These are phyloP conservation scores for Echium plantagineum DNA, from an alignment of 257 asterid genomes.

Conservation along the genomic window DNA sequence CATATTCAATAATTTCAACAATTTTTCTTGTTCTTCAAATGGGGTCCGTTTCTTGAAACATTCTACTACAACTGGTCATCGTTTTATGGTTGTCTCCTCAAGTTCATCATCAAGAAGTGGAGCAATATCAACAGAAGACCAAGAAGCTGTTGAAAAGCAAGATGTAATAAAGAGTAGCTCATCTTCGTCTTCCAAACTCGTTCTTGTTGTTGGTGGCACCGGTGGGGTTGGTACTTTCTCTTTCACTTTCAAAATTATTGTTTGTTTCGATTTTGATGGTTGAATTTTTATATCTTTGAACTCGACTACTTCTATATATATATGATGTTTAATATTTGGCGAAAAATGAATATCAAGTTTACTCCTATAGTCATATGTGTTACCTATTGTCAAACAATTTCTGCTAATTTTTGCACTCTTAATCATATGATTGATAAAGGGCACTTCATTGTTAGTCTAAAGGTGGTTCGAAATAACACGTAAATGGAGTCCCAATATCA, in stretches of 20 bases:
- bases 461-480: too few species aligned
- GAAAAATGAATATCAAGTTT: too few species aligned
- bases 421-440: too few species aligned
- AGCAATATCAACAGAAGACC: neutral
- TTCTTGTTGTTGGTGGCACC: slow-evolving; percentile 88
- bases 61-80: neutral
- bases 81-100: neutral
- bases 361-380: too few species aligned
- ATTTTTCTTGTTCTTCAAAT: neutral
- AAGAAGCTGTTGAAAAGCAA: neutral
- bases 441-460: too few species aligned
- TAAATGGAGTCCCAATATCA: too few species aligned
- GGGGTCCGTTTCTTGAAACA: neutral
- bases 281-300: too few species aligned
- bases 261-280: too few species aligned
- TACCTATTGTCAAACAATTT: too few species aligned
- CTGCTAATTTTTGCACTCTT: too few species aligned
- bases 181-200: slow-evolving; percentile 52
- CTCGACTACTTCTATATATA: too few species aligned
- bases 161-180: neutral
- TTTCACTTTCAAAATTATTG: neutral
- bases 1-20: neutral
- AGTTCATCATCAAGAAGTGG: neutral
- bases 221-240: slow-evolving; percentile 81
- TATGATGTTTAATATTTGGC: too few species aligned